Evolutionary conservation across 441 rosid genomes (phyloP).

Genomic region (Sinapis alba): DNA sequence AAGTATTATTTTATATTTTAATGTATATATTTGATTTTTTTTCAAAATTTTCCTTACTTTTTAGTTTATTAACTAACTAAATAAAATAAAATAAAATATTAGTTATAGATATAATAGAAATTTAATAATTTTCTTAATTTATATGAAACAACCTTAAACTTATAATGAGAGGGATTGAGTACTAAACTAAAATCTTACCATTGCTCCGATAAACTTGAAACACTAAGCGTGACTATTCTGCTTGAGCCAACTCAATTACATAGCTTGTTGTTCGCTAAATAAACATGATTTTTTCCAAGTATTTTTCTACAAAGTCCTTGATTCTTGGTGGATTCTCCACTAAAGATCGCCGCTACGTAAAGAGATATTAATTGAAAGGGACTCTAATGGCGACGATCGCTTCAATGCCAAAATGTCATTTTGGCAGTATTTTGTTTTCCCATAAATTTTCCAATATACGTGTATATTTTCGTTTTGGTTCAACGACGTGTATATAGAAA

Average conservation of each 20-base stretch:
- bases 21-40: too few species aligned
- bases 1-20: too few species aligned
- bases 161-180: too few species aligned
- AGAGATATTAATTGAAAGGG: conserved; percentile 35
- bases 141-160: too few species aligned
- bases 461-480: not conserved
- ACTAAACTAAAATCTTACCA: too few species aligned
- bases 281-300: not conserved
- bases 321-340: conserved; percentile 27
- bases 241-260: conserved; percentile 10
- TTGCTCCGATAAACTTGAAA: not conserved
- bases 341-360: not conserved
- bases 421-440: conserved; percentile 2
- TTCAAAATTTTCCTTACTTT: too few species aligned
- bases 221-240: conserved; percentile 1
- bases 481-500: not conserved
- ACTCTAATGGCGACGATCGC: conserved; percentile 29
- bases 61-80: too few species aligned
- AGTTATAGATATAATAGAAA: too few species aligned
- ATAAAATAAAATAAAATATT: too few species aligned
- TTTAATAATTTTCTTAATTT: too few species aligned
- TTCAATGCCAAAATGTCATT: conserved; percentile 17
- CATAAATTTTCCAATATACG: not conserved
- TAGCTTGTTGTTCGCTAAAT: not conserved
- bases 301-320: not conserved